These are phyloP conservation scores for Abrus precatorius DNA, from an alignment of 306 rosid genomes.

Conservation along the genomic window DNA sequence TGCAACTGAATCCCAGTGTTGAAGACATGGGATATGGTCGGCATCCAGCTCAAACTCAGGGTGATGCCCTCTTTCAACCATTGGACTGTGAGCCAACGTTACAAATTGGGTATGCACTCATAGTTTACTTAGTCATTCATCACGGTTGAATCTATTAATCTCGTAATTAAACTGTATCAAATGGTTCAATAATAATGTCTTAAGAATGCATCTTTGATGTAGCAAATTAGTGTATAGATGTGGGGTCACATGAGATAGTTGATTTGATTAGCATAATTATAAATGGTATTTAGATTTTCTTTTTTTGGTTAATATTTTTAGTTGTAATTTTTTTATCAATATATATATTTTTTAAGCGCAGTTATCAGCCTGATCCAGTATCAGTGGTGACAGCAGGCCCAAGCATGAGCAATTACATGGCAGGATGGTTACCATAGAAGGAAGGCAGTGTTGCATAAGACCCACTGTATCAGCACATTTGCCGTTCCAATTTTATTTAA, in stretches of 20 bases:
- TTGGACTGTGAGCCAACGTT: conserved; percentile 90
- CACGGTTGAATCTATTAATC: not conserved
- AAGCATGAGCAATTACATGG: conserved; percentile 89
- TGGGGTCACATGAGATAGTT: not conserved
- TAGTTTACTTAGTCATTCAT: not conserved
- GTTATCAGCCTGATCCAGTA: conserved; percentile 81
- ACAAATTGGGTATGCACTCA: conserved; percentile 80
- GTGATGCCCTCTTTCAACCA: conserved; percentile 78
- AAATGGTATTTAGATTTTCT: not conserved
- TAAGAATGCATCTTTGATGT: not conserved
- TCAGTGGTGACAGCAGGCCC: conserved; percentile 86
- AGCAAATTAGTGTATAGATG: no score
- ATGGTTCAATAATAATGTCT: not conserved
- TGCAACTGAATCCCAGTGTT: conserved; percentile 72
- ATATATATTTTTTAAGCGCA: conserved; percentile 48
- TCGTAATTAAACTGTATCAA: not conserved
- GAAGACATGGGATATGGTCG: conserved; percentile 80
- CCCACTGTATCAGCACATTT: conserved; percentile 33
- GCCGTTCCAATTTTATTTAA: conserved; percentile 48
- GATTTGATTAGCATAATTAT: not conserved
- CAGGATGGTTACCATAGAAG: conserved; percentile 85
- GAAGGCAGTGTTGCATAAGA: not conserved
- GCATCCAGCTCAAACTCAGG: conserved; percentile 69
- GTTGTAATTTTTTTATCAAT: not conserved
- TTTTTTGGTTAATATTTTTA: not conserved